Base-by-base conservation (phyloP, 1,139 yeast genomes). In the Pichia sp. region DNA sequence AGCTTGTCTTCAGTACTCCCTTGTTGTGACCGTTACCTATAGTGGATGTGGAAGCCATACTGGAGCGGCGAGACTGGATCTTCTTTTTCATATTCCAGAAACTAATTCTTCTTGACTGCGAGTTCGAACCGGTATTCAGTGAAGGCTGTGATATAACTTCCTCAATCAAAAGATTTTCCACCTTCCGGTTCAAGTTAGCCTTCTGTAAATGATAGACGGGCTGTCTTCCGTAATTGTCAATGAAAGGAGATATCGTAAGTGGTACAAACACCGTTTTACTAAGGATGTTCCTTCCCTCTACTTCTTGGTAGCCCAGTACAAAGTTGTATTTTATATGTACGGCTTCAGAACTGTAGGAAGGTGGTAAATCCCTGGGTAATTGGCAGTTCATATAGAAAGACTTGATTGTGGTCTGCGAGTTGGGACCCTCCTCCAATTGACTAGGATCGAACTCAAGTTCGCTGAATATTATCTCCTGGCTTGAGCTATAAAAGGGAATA, bases 381-480 rank as follows among this genome's bases (percentile, higher is more conserved):
- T 65, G 60, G 34, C 83, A 64, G 37, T 62, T 68, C 37, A 81
- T 64, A 33, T 66, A 66, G 53, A 67, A 82, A 1, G 70, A 59
- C 44, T 69, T 68, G 1, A 69, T 6, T 6, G 6, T 7, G 5
- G 8, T 13, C 14, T n/a, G 11, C 6, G 6, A 7, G 13, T 15
- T 21, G 10, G 27, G 16, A 15, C 17, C 13, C 9, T 40, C 27
- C n/a, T n/a, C n/a, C n/a, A n/a, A n/a, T n/a, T n/a, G n/a, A 0
- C 69, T 67, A 6, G 80, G 72, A 11, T 62, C 61, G 26, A 86
- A 60, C 2, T 59, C 58, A 11, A 84, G 49, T 42, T 84, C 85
- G 15, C 91, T 72, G 55, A 87, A 88, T 31, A 88, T 51, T 26
- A 88, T 65, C 2, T 81, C 68, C 50, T 86, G 96, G 1, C 85